Percentiles rank a stretch among this genome's conserved stretches.
Conservation (phyloP, 139 green algal species). For the Chlorella vulgaris region DNA sequence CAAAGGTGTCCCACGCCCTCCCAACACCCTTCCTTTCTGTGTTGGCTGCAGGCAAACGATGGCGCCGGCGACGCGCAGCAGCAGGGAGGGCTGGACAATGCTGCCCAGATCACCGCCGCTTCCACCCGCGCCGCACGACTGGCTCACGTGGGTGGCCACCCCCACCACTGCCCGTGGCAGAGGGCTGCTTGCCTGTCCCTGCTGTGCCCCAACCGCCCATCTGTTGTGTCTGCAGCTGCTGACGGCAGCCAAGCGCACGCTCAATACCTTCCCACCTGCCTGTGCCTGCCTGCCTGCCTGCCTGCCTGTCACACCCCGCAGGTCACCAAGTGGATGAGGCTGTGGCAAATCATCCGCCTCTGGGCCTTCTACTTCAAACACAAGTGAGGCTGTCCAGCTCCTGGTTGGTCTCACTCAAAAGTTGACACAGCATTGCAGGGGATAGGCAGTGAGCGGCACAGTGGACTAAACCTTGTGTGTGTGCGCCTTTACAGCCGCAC, state of each 20-base stretch:
- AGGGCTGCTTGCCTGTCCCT: too few species aligned
- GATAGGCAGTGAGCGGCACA: too few species aligned
- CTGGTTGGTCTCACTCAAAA: too few species aligned
- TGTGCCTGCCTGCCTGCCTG: background rate
- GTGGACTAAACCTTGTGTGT: too few species aligned
- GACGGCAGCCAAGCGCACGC: too few species aligned
- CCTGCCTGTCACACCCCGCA: background rate
- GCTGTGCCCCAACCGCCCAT: too few species aligned
- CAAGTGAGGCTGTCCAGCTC: slow-evolving; percentile 12
- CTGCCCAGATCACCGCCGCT: slow-evolving; percentile 22
- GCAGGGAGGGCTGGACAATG: slow-evolving; percentile 18
- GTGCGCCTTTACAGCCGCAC: too few species aligned
- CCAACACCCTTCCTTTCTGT: background rate
- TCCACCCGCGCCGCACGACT: slow-evolving; percentile 31
- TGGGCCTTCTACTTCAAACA: slow-evolving; percentile 18
- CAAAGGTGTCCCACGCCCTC: too few species aligned
- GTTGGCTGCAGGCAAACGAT: slow-evolving; percentile 15
- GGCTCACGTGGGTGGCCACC: slow-evolving; percentile 15
- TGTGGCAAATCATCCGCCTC: slow-evolving; percentile 24
- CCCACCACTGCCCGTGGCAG: background rate
- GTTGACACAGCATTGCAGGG: too few species aligned
- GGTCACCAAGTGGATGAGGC: slow-evolving; percentile 32
- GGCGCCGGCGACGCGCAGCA: slow-evolving; percentile 28
- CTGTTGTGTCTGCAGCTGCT: too few species aligned
- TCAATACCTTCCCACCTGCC: background rate